Evolutionary conservation across 441 rosid species (phyloP), one percentile per base, ranked within the genome.

Genomic region (Erodium moschatum): DNA sequence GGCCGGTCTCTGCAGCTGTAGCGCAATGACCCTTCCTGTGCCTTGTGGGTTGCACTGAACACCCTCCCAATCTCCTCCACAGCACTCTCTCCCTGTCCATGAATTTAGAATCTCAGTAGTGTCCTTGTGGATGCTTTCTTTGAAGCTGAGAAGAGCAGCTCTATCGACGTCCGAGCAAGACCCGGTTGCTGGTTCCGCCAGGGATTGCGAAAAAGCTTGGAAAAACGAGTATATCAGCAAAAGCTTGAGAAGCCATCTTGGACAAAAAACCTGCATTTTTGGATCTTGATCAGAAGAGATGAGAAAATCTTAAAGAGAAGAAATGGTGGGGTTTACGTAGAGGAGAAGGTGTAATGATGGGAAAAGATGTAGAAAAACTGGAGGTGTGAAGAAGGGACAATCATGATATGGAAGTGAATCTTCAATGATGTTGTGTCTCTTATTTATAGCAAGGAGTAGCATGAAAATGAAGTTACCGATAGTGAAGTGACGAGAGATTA

Each of bases 61-160:
- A 50, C 97, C 98, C 73, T 86, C 96, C 98, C 98, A 94, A 52
- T 88, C 98, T 74, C 91, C 91, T 16, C 81, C 79, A 35, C 96
- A 89, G 81, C 95, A 90, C 56, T 86, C 87, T 64, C 70, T 75
- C 33, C 96, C 96, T 0, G 74, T 76, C 98, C 98, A 93, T 3
- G 97, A 85, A 19, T 83, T 76, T 2, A 91, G 81, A 81, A 75
- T 80, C 12, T 76, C 95, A 0, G 96, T 86, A 24, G 98, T 88
- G 80, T 93, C 98, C 65, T 81, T 62, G 63, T 76, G 42, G 79
- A 93, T 91, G 72, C 74, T 82, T 58, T 89, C 81, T 80, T 89
- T 91, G 87, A 93, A 91, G 12, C 77, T 76, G 33, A 91, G 85
- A 73, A 93, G 95, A 65, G 95, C 82, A 16, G 74, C 80, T 73